A percentile compares a stretch with the other conserved stretches of the same genome.
phyloP scores from a whole-genome alignment of 2,329 filamentous ascomycete genomes.

The Eurotiales sp. region DNA sequence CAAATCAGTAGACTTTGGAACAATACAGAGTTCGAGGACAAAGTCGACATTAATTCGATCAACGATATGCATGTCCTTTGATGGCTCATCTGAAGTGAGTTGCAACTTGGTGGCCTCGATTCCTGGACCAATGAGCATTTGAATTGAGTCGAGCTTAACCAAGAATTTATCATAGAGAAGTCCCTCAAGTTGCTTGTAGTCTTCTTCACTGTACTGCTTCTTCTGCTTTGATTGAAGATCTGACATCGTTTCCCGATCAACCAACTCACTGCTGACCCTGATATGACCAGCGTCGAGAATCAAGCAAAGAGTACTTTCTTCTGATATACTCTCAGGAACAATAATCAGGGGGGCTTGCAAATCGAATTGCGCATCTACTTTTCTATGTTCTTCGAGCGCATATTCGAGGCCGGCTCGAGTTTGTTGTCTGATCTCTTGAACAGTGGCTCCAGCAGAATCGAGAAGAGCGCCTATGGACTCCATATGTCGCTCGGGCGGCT shows the following conservation, averaged over 20 bases:
- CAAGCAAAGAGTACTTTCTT: slow-evolving; percentile 75
- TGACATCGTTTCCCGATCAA: slow-evolving; percentile 83
- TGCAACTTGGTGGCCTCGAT: slow-evolving; percentile 86
- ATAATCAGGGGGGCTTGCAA: slow-evolving; percentile 95
- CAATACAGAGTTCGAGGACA: slow-evolving; percentile 88
- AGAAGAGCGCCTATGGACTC: slow-evolving; percentile 94
- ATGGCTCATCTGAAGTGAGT: slow-evolving; percentile 63
- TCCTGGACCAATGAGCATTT: slow-evolving; percentile 90
- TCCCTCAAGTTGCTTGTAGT: slow-evolving; percentile 81
- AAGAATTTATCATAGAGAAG: slow-evolving; percentile 98
- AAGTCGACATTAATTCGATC: slow-evolving; percentile 98
- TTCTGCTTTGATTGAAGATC: slow-evolving; percentile 89
- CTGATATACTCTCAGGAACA: slow-evolving; percentile 86
- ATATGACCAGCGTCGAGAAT: slow-evolving; percentile 96
- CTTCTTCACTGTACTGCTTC: slow-evolving; percentile 80
- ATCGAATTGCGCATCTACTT: slow-evolving; percentile 92
- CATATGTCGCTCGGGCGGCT: slow-evolving; percentile 94
- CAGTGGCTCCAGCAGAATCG: slow-evolving; percentile 91
- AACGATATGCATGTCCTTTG: slow-evolving; percentile 78
- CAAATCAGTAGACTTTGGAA: slow-evolving; percentile 91
- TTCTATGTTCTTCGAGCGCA: slow-evolving; percentile 95
- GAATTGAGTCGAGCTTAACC: slow-evolving; percentile 88
- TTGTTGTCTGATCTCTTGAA: slow-evolving; percentile 91
- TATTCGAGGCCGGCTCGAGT: slow-evolving; percentile 95
- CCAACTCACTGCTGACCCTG: slow-evolving; percentile 87